Base-by-base conservation (phyloP, 2,329 filamentous ascomycete species). In the Diaporthe aspalathi region DNA sequence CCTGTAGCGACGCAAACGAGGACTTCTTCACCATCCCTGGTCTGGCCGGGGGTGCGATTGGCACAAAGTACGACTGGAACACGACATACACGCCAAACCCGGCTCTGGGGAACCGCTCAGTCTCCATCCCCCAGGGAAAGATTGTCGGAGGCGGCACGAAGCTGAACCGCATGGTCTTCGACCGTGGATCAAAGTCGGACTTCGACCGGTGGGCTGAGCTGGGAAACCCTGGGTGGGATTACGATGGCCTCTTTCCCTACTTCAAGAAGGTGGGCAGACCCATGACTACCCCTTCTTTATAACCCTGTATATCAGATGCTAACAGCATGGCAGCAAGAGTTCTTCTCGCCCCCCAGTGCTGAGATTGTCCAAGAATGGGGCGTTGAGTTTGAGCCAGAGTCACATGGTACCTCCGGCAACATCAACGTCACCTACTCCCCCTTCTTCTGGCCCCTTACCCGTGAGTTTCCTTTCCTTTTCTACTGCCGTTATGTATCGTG, bases 381-480 rank as follows among this genome's bases (percentile, higher is more conserved):
- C 17, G 77, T 79, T n/a, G 75, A 77, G 32, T 76, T 72, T 22
- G 78, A 80, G 32, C 67, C 73, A 1, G 56, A 67, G 20, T 76
- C 73, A 8, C 78, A 79, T 47, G 78, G 78, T 1, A 72, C 47
- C 8, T 72, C 76, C 12, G 78, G 78, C 3, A 70, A 76, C 29
- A 71, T 80, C 24, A 75, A 80, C 38, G 75, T 74, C 12, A 78
- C 76, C 22, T 80, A 79, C 63, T 77, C 78, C 3, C 76, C 76
- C 2, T 79, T 75, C n/a, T 79, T 78, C 67, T 80, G 77, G 77
- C 76, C 77, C 1, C 75, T 77, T 40, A 79, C 77, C 53, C 67
- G 70, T 72, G 32, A 5, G 70, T 69, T 38, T 9, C 32, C 2
- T 1, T 12, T 20, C 3, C 27, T 16, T 32, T 22, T n/a, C 22